A percentile compares a stretch with the other conserved stretches of the same genome.
phyloP scores from a whole-genome alignment of 2,329 filamentous ascomycete species.

The Proliferodiscus dingleyae region DNA sequence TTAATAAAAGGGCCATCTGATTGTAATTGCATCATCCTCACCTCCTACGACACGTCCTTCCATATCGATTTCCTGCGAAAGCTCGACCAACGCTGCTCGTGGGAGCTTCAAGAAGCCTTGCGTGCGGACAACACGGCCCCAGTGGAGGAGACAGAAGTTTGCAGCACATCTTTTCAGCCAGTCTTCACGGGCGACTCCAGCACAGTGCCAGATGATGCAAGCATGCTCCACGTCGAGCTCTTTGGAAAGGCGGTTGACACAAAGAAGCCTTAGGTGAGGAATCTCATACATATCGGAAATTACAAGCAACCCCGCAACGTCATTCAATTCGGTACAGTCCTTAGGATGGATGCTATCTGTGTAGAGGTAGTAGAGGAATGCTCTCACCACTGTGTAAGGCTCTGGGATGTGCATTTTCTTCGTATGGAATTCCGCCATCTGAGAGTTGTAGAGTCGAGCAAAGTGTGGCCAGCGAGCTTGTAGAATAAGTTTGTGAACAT shows the following conservation, averaged over 20 bases:
- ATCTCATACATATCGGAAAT: slow-evolving; percentile 99
- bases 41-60: slow-evolving; percentile 89
- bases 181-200: slow-evolving; percentile 82
- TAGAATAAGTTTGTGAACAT: slow-evolving; percentile 91
- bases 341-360: slow-evolving; percentile 77
- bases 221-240: slow-evolving; percentile 94
- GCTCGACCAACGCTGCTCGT: slow-evolving; percentile 74
- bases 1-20: slow-evolving; percentile 21
- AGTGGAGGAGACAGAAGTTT: slow-evolving; percentile 84
- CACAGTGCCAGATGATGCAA: slow-evolving; percentile 93
- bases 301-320: slow-evolving; percentile 89
- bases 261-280: slow-evolving; percentile 83
- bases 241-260: slow-evolving; percentile 81
- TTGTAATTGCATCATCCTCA: too few relatives aligned
- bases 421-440: slow-evolving; percentile 97
- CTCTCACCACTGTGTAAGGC: slow-evolving; percentile 87
- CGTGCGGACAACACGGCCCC: slow-evolving; percentile 89
- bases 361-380: slow-evolving; percentile 94
- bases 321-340: slow-evolving; percentile 62
- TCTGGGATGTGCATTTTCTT: slow-evolving; percentile 98
- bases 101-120: slow-evolving; percentile 79
- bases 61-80: slow-evolving; percentile 88
- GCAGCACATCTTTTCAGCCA: slow-evolving; percentile 90
- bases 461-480: slow-evolving; percentile 97
- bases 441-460: slow-evolving; percentile 80